These are phyloP conservation scores for Amanita subjunquillea DNA, from an alignment of 768 basidiomycete species.

Conservation along the genomic window DNA sequence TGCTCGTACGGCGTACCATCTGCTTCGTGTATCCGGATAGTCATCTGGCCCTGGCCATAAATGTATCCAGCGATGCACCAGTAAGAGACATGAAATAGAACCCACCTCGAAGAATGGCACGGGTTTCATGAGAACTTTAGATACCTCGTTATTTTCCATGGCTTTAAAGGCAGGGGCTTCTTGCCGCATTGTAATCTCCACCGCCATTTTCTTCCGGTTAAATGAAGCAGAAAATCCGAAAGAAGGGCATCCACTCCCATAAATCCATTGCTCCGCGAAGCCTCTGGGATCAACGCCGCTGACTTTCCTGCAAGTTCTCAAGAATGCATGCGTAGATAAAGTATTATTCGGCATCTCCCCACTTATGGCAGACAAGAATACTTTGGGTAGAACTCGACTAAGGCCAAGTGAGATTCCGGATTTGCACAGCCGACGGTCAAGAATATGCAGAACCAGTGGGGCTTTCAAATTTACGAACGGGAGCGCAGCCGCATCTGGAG, in stretches of 20 bases:
- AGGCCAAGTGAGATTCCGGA: conserved; percentile 92
- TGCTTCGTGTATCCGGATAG: conserved; percentile 96
- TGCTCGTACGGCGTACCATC: conserved; percentile 99
- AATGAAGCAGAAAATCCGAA: conserved; percentile 87
- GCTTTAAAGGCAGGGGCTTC: conserved; percentile 70
- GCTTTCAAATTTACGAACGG: conserved; percentile 94
- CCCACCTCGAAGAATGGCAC: conserved; percentile 81
- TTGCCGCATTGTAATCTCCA: conserved; percentile 92
- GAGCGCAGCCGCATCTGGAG: conserved; percentile 68
- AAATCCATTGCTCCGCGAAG: conserved; percentile 99
- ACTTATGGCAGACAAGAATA: conserved; percentile 89
- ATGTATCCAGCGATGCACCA: not conserved
- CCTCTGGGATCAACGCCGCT: conserved; percentile 82
- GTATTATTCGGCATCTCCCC: conserved; percentile 82
- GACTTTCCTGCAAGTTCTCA: conserved; percentile 87
- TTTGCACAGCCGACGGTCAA: conserved; percentile 89
- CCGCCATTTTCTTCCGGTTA: conserved; percentile 96
- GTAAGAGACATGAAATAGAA: not conserved
- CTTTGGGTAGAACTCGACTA: conserved; percentile 88
- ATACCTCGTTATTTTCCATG: conserved; percentile 58
- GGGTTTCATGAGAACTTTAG: conserved; percentile 63
- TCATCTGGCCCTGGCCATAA: conserved; percentile 80
- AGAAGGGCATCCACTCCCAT: conserved; percentile 90
- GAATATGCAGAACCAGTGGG: conserved; percentile 91
- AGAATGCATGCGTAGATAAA: conserved; percentile 83